phyloP scores from a whole-genome alignment of 2,329 filamentous ascomycete species.

The Penicillium nordicum region DNA sequence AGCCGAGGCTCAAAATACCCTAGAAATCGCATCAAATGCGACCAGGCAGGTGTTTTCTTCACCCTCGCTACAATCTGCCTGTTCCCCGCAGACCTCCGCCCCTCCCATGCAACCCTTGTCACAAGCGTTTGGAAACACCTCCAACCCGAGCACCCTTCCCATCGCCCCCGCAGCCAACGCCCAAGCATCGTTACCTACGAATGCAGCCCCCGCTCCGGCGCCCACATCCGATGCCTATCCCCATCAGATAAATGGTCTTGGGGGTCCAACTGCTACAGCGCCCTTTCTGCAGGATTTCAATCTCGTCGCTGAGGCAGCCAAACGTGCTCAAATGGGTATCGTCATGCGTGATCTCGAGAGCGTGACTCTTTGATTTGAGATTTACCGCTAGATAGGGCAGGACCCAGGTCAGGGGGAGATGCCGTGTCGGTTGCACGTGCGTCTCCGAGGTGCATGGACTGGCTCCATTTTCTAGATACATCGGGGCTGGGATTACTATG shows the following conservation, averaged over 20 bases:
- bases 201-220: conserved; percentile 10
- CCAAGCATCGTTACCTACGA: conserved; percentile 9
- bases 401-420: conserved; percentile 4
- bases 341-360: conserved; percentile 76
- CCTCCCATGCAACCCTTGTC: conserved; percentile 16
- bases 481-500: neutral
- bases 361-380: conserved; percentile 32
- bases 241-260: conserved; percentile 26
- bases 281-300: conserved; percentile 76
- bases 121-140: conserved; percentile 10
- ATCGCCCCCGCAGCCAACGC: conserved; percentile 13
- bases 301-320: conserved; percentile 86
- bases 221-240: conserved; percentile 18
- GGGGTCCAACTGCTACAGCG: conserved; percentile 45
- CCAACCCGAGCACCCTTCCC: conserved; percentile 6
- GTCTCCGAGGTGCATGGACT: conserved; percentile 8
- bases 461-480: conserved; percentile 9
- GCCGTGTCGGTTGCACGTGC: neutral
- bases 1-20: conserved; percentile 11
- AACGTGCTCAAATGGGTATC: conserved; percentile 85
- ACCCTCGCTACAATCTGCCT: conserved; percentile 12
- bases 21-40: conserved; percentile 12
- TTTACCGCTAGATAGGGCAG: conserved; percentile 5
- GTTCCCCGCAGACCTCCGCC: conserved; percentile 13
- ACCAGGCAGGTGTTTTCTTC: conserved; percentile 15